Conservation (phyloP, 106 monocot species). For the Vanilla planifolia region DNA sequence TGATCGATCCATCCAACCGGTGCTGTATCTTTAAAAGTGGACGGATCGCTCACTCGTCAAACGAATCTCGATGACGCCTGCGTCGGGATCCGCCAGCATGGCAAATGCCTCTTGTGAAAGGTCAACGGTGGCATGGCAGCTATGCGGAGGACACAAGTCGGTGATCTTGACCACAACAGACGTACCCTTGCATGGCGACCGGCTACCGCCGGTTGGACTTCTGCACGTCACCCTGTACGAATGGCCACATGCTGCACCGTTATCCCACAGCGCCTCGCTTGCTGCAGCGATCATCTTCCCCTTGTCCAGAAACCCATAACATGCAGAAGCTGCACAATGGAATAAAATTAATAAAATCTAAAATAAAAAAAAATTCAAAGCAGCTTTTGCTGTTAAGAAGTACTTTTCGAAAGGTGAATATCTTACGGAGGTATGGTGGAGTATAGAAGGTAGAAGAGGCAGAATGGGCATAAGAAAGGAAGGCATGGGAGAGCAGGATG, state of each 20-base stretch:
- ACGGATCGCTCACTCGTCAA: constrained; percentile 21
- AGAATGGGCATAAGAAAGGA: too few relatives aligned
- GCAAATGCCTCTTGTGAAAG: constrained; percentile 57
- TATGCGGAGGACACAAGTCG: constrained; percentile 32
- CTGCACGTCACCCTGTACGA: constrained; percentile 28
- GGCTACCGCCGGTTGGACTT: constrained; percentile 14
- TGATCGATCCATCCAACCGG: too few relatives aligned
- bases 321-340: constrained; percentile 23
- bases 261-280: constrained; percentile 33
- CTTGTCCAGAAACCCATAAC: constrained; percentile 21
- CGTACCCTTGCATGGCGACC: constrained; percentile 26
- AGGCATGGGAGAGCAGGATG: too few relatives aligned
- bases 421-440: constrained; percentile 21
- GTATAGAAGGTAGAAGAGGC: constrained; percentile 34
- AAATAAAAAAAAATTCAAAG: not conserved
- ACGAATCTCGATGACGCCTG: constrained; percentile 32
- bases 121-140: constrained; percentile 41
- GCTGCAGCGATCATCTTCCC: constrained; percentile 60
- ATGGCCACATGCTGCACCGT: constrained; percentile 33
- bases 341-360: not conserved
- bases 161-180: constrained; percentile 36
- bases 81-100: constrained; percentile 33
- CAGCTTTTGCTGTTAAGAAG: too few relatives aligned
- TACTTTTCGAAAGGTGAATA: too few relatives aligned
- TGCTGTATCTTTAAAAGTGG: too few relatives aligned